phyloP scores from a whole-genome alignment of 1,139 yeast genomes.

The Suhomyces anneliseae region DNA sequence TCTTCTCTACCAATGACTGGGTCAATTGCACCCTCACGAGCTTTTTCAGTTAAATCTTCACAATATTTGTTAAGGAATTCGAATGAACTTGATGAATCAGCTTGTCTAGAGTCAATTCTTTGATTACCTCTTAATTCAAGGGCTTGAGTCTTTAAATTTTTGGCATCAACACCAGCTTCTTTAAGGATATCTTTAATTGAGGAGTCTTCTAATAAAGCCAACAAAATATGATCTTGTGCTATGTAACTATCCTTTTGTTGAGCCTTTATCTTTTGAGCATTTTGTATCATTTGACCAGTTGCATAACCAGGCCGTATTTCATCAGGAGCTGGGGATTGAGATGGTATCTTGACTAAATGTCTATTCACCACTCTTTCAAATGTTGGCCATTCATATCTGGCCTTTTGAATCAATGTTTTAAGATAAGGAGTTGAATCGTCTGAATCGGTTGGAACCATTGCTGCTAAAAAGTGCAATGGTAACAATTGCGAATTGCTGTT shows the following conservation, averaged over 20 bases:
- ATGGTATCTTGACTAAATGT: conserved; percentile 79
- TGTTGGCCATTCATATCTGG: conserved; percentile 81
- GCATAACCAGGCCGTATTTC: conserved; percentile 70
- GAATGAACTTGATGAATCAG: conserved; percentile 81
- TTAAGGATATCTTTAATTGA: conserved; percentile 72
- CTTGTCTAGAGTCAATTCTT: conserved; percentile 89
- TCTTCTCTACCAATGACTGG: conserved; percentile 99
- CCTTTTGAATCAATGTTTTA: conserved; percentile 83
- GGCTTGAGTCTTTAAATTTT: conserved; percentile 78
- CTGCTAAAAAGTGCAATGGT: conserved; percentile 89
- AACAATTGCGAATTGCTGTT: conserved; percentile 79
- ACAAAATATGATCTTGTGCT: conserved; percentile 90
- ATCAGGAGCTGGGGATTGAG: conserved; percentile 84
- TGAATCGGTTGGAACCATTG: conserved; percentile 76
- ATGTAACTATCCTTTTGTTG: conserved; percentile 89
- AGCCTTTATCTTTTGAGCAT: conserved; percentile 71
- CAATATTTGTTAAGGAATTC: conserved; percentile 91
- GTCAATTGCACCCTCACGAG: conserved; percentile 91
- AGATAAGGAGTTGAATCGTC: conserved; percentile 72
- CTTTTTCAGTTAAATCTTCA: conserved; percentile 87
- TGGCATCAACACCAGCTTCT: conserved; percentile 67
- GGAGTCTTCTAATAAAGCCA: conserved; percentile 80
- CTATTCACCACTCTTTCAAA: conserved; percentile 80
- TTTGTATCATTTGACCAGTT: conserved; percentile 66
- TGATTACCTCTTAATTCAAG: conserved; percentile 85